phyloP scores from a whole-genome alignment of 306 rosid genomes.

The Ziziphus jujuba region DNA sequence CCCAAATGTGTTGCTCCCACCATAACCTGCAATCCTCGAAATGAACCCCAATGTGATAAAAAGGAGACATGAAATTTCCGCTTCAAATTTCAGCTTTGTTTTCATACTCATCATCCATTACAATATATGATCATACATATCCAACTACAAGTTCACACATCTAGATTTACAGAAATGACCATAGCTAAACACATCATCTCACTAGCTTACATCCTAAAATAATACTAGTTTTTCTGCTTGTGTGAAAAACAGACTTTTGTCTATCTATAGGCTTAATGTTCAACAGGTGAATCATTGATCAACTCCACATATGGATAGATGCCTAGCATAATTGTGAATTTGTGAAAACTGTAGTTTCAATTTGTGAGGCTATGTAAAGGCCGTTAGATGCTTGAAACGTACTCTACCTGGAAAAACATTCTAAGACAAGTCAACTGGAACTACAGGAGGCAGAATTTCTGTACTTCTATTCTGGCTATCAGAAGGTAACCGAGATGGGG shows the following conservation, averaged over 20 bases:
- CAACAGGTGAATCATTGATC: neutral
- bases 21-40: slow-evolving; percentile 35
- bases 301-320: neutral
- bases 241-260: neutral
- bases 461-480: slow-evolving; percentile 21
- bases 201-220: neutral
- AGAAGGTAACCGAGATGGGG: slow-evolving; percentile 21
- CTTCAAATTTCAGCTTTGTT: too few relatives aligned
- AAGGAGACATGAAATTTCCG: neutral
- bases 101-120: too few relatives aligned
- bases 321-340: neutral
- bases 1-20: slow-evolving; percentile 36
- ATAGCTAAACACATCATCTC: neutral
- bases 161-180: too few relatives aligned
- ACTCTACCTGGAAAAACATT: slow-evolving; percentile 35
- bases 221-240: neutral
- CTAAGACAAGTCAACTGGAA: slow-evolving; percentile 30
- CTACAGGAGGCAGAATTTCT: slow-evolving; percentile 21
- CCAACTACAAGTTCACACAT: too few relatives aligned
- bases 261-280: neutral
- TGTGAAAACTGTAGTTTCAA: neutral
- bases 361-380: neutral
- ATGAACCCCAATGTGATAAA: neutral
- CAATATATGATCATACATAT: too few relatives aligned
- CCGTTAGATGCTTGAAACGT: neutral